These are phyloP conservation scores for Mortierella sp. DNA, from an alignment of 371 early-diverging fungal species.

Conservation along the genomic window DNA sequence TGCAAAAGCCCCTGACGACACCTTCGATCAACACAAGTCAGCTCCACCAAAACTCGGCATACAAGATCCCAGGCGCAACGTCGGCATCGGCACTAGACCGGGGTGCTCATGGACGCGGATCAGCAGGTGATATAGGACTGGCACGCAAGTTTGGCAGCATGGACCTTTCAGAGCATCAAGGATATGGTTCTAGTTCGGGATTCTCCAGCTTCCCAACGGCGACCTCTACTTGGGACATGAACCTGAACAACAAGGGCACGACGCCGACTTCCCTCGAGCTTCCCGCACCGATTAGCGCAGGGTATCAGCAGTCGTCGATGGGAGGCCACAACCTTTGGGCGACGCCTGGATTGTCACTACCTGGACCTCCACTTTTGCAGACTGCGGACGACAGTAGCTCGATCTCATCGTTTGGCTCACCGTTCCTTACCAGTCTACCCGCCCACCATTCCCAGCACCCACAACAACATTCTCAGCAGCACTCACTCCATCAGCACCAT, in stretches of 20 bases:
- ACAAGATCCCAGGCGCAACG: slow-evolving; percentile 13
- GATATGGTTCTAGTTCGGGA: slow-evolving; percentile 23
- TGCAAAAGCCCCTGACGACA: slow-evolving; percentile 17
- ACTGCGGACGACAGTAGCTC: slow-evolving; percentile 23
- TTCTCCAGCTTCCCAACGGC: slow-evolving; percentile 44
- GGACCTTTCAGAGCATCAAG: slow-evolving; percentile 33
- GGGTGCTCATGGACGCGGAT: slow-evolving; percentile 13
- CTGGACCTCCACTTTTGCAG: slow-evolving; percentile 34
- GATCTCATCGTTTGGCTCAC: slow-evolving; percentile 33
- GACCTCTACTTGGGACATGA: slow-evolving; percentile 40
- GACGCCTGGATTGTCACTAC: slow-evolving; percentile 36
- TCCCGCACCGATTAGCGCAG: slow-evolving; percentile 29
- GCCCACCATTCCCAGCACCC: slow-evolving; percentile 31
- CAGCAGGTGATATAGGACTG: slow-evolving; percentile 21
- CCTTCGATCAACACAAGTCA: slow-evolving; percentile 22
- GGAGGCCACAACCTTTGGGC: slow-evolving; percentile 43
- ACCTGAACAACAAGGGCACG: slow-evolving; percentile 20
- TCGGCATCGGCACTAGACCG: slow-evolving; percentile 23
- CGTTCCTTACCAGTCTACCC: slow-evolving; percentile 50
- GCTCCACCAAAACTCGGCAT: slow-evolving; percentile 7
- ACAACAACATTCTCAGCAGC: slow-evolving; percentile 18
- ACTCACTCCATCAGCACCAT: not conserved
- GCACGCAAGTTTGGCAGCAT: slow-evolving; percentile 39
- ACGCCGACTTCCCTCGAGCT: slow-evolving; percentile 34
- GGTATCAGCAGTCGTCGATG: slow-evolving; percentile 32